Conservation (phyloP, 352 stramenopile genomes). For the Globisporangium carolinianum region DNA sequence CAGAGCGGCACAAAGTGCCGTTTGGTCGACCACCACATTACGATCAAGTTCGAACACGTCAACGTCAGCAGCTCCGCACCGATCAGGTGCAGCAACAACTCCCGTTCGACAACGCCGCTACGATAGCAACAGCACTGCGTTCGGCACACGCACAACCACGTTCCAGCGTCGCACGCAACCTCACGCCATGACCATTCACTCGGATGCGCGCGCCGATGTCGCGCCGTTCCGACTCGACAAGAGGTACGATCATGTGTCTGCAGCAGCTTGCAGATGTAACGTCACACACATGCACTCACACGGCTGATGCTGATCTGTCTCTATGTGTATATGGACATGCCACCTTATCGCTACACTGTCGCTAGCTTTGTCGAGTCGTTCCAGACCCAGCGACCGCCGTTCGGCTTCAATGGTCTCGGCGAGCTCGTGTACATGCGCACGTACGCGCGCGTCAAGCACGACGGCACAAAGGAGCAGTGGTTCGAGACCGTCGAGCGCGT, state of each 20-base stretch:
- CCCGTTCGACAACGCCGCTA: no score
- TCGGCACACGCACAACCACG: background rate
- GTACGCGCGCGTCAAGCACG: slow-evolving; percentile 81
- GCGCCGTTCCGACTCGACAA: slow-evolving; percentile 11
- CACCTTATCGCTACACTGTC: background rate
- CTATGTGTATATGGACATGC: no score
- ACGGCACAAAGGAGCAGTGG: slow-evolving; percentile 84
- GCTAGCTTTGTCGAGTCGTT: slow-evolving; percentile 50
- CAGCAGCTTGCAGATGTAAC: background rate
- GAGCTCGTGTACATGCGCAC: slow-evolving; percentile 91
- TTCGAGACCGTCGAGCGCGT: slow-evolving; percentile 90
- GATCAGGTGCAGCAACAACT: no score
- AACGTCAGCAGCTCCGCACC: no score
- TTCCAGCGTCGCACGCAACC: background rate
- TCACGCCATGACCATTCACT: background rate
- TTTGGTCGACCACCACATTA: no score
- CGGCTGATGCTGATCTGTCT: background rate
- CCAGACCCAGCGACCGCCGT: slow-evolving; percentile 46
- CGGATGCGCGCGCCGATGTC: background rate
- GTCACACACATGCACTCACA: no score
- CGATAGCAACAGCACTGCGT: no score
- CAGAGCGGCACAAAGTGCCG: no score
- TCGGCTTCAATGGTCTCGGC: slow-evolving; percentile 92
- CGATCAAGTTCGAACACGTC: no score
- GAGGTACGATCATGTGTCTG: slow-evolving; percentile 1